Conservation (phyloP, 2,329 filamentous ascomycete species). For the Phaeosphaeriaceae sp. region DNA sequence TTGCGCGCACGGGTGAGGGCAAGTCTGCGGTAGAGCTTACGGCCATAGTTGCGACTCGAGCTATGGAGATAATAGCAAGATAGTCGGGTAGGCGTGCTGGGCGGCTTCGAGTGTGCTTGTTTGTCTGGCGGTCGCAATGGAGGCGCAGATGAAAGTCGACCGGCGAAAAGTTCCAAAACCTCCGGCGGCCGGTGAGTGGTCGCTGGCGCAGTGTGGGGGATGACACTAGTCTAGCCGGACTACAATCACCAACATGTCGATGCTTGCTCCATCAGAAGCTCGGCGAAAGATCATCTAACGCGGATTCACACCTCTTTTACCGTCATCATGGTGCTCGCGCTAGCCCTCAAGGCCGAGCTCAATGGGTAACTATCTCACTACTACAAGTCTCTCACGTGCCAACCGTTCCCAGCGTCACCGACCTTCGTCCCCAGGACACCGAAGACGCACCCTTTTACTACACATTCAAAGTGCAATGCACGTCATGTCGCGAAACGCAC, state of each 20-base stretch:
- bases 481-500: conserved; percentile 92
- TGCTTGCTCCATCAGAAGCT: neutral
- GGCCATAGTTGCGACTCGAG: conserved; percentile 45
- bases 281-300: neutral
- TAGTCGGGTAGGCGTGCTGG: neutral
- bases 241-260: conserved; percentile 5
- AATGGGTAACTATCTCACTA: conserved; percentile 30
- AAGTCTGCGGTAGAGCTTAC: conserved; percentile 25
- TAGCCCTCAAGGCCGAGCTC: conserved; percentile 48
- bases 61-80: neutral
- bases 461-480: conserved; percentile 97
- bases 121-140: neutral
- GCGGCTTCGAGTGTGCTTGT: neutral
- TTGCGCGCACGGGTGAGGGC: neutral
- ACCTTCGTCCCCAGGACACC: conserved; percentile 84
- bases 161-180: conserved; percentile 9
- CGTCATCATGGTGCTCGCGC: conserved; percentile 45
- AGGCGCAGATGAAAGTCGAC: conserved; percentile 4
- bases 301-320: neutral
- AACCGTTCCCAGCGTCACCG: conserved; percentile 73
- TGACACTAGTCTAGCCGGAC: neutral
- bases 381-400: neutral
- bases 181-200: conserved; percentile 5
- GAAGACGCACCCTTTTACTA: conserved; percentile 89
- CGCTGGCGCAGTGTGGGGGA: neutral